Evolutionary conservation across 768 basidiomycete species (phyloP).

Genomic region (Strobilomyces echinocephalus): DNA sequence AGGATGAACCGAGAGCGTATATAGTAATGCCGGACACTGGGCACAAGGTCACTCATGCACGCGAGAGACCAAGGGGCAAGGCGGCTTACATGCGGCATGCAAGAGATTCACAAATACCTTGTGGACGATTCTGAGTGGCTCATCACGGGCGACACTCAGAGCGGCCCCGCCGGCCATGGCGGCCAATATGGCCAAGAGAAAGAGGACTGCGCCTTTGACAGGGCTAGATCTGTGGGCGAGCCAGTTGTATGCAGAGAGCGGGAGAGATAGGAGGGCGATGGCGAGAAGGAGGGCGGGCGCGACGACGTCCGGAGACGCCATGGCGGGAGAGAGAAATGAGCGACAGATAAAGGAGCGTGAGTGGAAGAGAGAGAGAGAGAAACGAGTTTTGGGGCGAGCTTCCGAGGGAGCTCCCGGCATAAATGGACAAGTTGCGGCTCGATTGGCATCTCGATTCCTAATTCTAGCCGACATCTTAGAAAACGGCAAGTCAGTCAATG

Average conservation of each 20-base stretch:
- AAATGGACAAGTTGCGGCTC: not conserved
- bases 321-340: conserved; percentile 12
- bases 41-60: not conserved
- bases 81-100: conserved; percentile 20
- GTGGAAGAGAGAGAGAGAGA: conserved; percentile 6
- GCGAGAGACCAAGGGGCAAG: not conserved
- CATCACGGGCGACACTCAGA: conserved; percentile 13
- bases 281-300: conserved; percentile 24
- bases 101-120: conserved; percentile 18
- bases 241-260: conserved; percentile 8
- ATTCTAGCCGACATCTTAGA: conserved; percentile 10
- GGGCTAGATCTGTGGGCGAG: conserved; percentile 6
- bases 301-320: conserved; percentile 26
- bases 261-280: conserved; percentile 20
- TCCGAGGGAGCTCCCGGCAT: not conserved
- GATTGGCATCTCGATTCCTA: conserved; percentile 20
- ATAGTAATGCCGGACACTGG: conserved; percentile 27
- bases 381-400: not conserved
- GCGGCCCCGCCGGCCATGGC: conserved; percentile 21
- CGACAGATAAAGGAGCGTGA: conserved; percentile 17
- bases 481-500: conserved; percentile 14
- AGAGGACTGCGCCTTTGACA: conserved; percentile 5
- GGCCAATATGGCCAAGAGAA: conserved; percentile 23
- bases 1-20: conserved; percentile 17
- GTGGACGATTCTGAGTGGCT: conserved; percentile 13